Evolutionary conservation across 257 asterid genomes (phyloP), one percentile per base, ranked within the genome.

Genomic region (Avicennia marina): DNA sequence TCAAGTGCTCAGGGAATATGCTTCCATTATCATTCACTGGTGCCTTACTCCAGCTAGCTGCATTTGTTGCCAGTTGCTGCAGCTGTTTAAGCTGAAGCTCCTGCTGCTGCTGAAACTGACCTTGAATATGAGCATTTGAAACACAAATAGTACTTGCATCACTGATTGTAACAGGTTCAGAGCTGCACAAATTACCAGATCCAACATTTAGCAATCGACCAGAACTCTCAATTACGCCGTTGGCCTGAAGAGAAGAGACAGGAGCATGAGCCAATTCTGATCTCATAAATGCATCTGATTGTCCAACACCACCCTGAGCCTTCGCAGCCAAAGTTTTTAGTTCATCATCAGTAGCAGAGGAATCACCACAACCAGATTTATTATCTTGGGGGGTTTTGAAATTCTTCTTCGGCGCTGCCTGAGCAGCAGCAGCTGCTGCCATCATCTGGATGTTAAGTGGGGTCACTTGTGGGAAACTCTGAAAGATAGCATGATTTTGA

Each of bases 201-300:
- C 72, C 66, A 36, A 54, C n/a, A n/a, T n/a, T n/a, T n/a, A n/a
- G n/a, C n/a, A n/a, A n/a, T n/a, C n/a, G n/a, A n/a, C n/a, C n/a
- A n/a, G n/a, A n/a, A n/a, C n/a, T n/a, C n/a, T n/a, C n/a, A n/a
- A n/a, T n/a, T n/a, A n/a, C 87, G 53, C 44, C 64, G 65, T 61
- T 84, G 6, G 74, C 73, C 45, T 71, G 72, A 27, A 67, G 42
- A 7, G 80, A 56, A 21, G 81, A 25, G 11, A 31, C 82, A 34
- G 81, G 51, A 38, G 72, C 75, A 68, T 81, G 90, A 3, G 74
- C 26, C 40, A 73, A 32, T 6, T 89, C 97, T 1, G 89, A 58
- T 65, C 94, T 68, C 0, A 93, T 57, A 63, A 86, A 89, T 4
- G 89, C 94, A 58, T 86, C 80, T 12, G 97, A 89, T 39, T 86